These are phyloP conservation scores for Diaporthe helianthi DNA, from an alignment of 2,329 filamentous ascomycete genomes.

Conservation along the genomic window DNA sequence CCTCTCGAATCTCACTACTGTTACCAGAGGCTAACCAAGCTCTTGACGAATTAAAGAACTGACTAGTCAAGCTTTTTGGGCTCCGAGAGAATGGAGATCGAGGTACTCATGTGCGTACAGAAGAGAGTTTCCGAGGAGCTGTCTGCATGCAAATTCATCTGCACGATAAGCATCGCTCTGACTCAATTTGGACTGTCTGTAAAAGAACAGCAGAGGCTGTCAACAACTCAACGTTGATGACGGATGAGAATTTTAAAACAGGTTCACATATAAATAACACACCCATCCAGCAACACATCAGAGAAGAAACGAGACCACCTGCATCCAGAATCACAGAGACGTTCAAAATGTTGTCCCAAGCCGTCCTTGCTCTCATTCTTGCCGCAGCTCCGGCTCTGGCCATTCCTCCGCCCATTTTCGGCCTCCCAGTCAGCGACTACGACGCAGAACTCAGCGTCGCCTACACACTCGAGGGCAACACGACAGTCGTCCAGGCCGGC, in stretches of 20 bases:
- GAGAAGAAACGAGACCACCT: not conserved
- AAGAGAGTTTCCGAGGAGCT: not conserved
- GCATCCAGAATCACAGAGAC: not conserved
- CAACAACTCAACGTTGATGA: not conserved
- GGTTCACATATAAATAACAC: not conserved
- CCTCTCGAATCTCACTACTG: not conserved
- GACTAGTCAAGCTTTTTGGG: conserved; percentile 13
- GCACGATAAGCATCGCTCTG: not conserved
- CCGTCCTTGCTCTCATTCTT: conserved; percentile 5
- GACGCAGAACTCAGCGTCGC: conserved; percentile 26
- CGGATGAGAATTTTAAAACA: not conserved
- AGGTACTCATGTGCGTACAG: not conserved
- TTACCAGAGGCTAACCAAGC: not conserved
- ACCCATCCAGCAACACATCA: not conserved
- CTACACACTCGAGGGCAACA: conserved; percentile 26
- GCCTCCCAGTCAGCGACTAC: conserved; percentile 22
- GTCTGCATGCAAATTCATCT: not conserved
- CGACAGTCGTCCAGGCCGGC: conserved; percentile 15
- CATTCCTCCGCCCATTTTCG: conserved; percentile 30
- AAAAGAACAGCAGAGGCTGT: not conserved
- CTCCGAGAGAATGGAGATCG: not conserved
- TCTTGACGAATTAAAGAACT: not conserved
- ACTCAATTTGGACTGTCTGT: not conserved
- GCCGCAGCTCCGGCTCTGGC: conserved; percentile 29
- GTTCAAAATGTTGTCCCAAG: conserved; percentile 7